Conservation (phyloP, 805 yeast species). For the Nakazawaea pomicola region DNA sequence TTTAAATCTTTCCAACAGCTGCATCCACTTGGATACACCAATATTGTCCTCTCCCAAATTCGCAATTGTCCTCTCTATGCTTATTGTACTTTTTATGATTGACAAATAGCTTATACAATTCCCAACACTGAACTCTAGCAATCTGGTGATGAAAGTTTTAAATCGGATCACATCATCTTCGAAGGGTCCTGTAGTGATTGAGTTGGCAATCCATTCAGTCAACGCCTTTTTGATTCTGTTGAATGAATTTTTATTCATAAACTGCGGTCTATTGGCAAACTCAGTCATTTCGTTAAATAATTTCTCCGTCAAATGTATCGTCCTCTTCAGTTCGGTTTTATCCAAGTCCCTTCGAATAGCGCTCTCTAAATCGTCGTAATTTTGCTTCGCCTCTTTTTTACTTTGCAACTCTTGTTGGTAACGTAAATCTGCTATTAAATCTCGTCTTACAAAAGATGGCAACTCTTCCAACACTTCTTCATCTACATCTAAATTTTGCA, state of each 20-base stretch:
- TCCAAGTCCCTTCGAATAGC: conserved; percentile 2
- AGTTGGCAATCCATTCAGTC: conserved; percentile 1
- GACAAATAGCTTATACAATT: conserved; percentile 1
- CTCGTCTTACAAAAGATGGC: conserved; percentile 4
- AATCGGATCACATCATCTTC: neutral
- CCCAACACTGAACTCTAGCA: neutral
- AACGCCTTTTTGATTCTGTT: neutral
- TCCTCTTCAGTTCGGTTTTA: neutral
- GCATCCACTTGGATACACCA: neutral
- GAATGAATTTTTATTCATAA: neutral
- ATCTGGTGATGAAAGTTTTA: neutral
- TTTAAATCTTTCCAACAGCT: neutral
- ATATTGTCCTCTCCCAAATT: neutral
- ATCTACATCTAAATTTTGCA: neutral
- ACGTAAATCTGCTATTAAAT: conserved; percentile 3
- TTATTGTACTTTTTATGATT: no score
- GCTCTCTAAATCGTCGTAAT: conserved; percentile 1
- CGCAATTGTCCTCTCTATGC: no score
- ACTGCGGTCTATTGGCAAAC: neutral
- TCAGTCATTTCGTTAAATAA: conserved; percentile 4
- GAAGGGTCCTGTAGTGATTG: neutral
- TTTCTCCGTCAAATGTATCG: conserved; percentile 1
- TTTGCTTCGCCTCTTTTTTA: no score
- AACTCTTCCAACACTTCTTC: conserved; percentile 1
- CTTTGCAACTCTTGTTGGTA: neutral